Conservation (phyloP, 1,284 basidiomycete species). For the Apiotrichum siamense region DNA sequence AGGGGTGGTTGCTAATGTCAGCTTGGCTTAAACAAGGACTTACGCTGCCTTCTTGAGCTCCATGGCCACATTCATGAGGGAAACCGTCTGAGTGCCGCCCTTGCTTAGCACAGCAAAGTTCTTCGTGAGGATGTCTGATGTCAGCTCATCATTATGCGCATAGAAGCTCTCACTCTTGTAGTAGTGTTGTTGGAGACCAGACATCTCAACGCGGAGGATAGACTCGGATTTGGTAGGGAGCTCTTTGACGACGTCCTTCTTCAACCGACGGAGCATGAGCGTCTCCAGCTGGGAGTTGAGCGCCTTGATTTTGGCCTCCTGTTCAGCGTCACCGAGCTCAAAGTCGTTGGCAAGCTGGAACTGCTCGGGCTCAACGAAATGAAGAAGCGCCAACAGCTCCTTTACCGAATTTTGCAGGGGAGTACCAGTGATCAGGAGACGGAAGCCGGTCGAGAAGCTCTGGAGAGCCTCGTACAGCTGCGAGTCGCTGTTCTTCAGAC, state of each 20-base stretch:
- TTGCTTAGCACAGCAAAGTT: conserved; percentile 91
- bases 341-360: conserved; percentile 88
- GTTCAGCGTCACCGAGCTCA: conserved; percentile 85
- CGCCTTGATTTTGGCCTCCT: conserved; percentile 90
- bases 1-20: conserved; percentile 72
- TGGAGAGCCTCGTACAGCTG: conserved; percentile 92
- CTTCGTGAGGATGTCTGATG: conserved; percentile 79
- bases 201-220: conserved; percentile 97
- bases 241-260: conserved; percentile 95
- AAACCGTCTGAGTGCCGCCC: conserved; percentile 80
- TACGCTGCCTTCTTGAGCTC: conserved; percentile 91
- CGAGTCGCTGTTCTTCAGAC: conserved; percentile 95
- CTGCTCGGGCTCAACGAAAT: conserved; percentile 97
- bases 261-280: conserved; percentile 90
- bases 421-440: conserved; percentile 95
- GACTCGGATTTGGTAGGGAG: conserved; percentile 97
- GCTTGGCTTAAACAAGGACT: neutral
- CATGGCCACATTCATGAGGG: conserved; percentile 91
- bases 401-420: conserved; percentile 99
- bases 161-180: conserved; percentile 73
- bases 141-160: neutral
- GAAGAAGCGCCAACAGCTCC: conserved; percentile 93
- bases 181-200: conserved; percentile 91
- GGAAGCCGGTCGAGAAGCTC: conserved; percentile 82
- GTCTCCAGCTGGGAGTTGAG: conserved; percentile 84